Percentiles rank a stretch among this genome's conserved stretches.
Evolutionary conservation across 176 grass and related monocot genomes (phyloP).

Genomic region (Cymbopogon citratus): DNA sequence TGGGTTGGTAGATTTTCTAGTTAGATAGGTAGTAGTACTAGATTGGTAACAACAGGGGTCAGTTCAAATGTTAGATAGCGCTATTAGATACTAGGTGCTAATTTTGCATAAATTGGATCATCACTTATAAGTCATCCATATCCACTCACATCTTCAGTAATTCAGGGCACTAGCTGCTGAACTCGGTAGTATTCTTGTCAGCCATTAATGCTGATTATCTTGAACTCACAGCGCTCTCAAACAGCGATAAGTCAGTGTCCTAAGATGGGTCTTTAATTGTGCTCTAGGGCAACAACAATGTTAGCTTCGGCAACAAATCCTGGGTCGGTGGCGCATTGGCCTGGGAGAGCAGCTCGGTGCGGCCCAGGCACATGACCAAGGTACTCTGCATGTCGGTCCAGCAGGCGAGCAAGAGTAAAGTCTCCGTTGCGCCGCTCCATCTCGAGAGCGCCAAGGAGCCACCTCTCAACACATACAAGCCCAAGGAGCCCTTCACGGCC

Average conservation of each 20-base stretch:
- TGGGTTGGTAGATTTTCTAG: not conserved
- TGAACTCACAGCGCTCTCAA: not conserved
- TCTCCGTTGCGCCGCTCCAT: conserved; percentile 46
- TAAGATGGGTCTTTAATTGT: not conserved
- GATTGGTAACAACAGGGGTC: not conserved
- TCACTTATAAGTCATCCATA: not conserved
- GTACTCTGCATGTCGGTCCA: conserved; percentile 47
- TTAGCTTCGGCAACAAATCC: conserved; percentile 54
- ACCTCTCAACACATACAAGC: conserved; percentile 84
- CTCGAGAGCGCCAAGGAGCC: conserved; percentile 70
- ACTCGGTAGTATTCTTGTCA: not conserved
- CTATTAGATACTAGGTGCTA: not conserved
- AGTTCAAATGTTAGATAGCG: not conserved
- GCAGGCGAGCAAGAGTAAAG: conserved; percentile 62
- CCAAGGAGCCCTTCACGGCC: conserved; percentile 69
- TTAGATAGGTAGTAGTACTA: not conserved
- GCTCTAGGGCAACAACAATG: conserved; percentile 44
- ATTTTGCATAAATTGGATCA: not conserved
- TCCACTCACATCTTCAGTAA: not conserved
- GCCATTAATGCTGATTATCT: not conserved
- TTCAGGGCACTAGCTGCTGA: not conserved
- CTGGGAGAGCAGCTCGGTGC: conserved; percentile 28
- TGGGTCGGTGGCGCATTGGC: conserved; percentile 33
- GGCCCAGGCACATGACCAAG: conserved; percentile 30
- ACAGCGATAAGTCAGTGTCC: not conserved